Conservation (phyloP, 2,329 filamentous ascomycete genomes). For the Talaromyces sp. region DNA sequence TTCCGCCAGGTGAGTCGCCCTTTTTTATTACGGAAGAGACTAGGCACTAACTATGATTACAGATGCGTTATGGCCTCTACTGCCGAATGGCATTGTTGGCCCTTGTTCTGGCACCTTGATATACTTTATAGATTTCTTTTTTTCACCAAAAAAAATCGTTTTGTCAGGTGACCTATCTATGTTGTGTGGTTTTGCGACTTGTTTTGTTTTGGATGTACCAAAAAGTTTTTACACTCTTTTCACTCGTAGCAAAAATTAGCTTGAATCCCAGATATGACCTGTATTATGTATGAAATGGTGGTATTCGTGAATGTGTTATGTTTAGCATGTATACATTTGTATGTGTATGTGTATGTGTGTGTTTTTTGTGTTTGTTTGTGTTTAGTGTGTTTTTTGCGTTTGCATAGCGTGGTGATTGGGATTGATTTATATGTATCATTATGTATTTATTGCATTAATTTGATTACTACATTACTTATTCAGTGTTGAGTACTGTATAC, state of each 20-base stretch:
- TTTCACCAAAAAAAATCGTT: slow-evolving; percentile 4
- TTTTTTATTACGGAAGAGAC: background rate
- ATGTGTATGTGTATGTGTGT: slow-evolving; percentile 3
- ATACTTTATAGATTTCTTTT: background rate
- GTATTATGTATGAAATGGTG: slow-evolving; percentile 9
- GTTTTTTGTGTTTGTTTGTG: slow-evolving; percentile 1
- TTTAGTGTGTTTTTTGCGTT: background rate
- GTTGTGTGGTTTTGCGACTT: background rate
- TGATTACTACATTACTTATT: slow-evolving; percentile 13
- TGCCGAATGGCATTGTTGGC: slow-evolving; percentile 96
- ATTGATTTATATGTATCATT: background rate
- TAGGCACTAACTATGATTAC: slow-evolving; percentile 39
- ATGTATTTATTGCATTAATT: background rate
- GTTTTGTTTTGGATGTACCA: slow-evolving; percentile 9
- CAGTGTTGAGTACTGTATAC: slow-evolving; percentile 18
- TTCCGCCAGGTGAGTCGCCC: slow-evolving; percentile 85
- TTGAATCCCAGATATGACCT: slow-evolving; percentile 7
- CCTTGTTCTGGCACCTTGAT: slow-evolving; percentile 68
- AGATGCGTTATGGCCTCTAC: slow-evolving; percentile 98
- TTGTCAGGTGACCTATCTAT: background rate
- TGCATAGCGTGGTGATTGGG: slow-evolving; percentile 10
- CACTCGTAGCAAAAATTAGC: background rate
- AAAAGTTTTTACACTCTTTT: slow-evolving; percentile 9
- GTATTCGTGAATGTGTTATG: slow-evolving; percentile 8
- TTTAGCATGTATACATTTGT: slow-evolving; percentile 1